Conservation (phyloP, 441 rosid genomes). For the Melastoma candidum region DNA sequence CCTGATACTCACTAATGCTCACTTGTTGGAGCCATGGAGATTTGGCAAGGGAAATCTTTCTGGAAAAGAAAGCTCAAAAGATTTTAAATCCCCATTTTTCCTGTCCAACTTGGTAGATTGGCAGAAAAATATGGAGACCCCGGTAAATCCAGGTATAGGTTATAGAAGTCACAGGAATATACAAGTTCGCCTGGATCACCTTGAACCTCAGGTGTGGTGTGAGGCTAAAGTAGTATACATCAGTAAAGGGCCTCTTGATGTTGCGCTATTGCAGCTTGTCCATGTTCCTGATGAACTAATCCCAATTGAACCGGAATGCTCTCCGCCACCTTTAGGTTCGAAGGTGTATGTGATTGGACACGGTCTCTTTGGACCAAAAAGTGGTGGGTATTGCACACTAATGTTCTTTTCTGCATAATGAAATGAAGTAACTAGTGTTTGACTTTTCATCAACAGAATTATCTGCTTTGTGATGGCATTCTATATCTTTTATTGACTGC, state of each 20-base stretch:
- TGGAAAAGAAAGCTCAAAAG: constrained; percentile 26
- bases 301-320: constrained; percentile 39
- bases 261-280: constrained; percentile 73
- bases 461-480: not conserved
- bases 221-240: constrained; percentile 65
- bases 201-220: constrained; percentile 71
- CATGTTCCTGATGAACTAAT: constrained; percentile 49
- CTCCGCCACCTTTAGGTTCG: constrained; percentile 59
- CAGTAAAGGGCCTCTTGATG: constrained; percentile 75
- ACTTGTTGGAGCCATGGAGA: constrained; percentile 94
- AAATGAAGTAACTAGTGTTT: constrained; percentile 5
- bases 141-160: constrained; percentile 22
- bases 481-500: not conserved
- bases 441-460: constrained; percentile 3
- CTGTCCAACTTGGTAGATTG: constrained; percentile 20
- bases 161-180: constrained; percentile 33
- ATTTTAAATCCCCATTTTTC: constrained; percentile 24
- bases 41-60: constrained; percentile 56
- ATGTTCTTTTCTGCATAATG: too few relatives aligned
- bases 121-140: constrained; percentile 12
- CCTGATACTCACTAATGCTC: constrained; percentile 86
- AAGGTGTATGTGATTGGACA: constrained; percentile 77
- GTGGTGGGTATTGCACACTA: constrained; percentile 35
- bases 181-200: constrained; percentile 62
- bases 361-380: constrained; percentile 85